phyloP scores from a whole-genome alignment of 78 protist genomes.

The Pigoraptor vietnamica region DNA sequence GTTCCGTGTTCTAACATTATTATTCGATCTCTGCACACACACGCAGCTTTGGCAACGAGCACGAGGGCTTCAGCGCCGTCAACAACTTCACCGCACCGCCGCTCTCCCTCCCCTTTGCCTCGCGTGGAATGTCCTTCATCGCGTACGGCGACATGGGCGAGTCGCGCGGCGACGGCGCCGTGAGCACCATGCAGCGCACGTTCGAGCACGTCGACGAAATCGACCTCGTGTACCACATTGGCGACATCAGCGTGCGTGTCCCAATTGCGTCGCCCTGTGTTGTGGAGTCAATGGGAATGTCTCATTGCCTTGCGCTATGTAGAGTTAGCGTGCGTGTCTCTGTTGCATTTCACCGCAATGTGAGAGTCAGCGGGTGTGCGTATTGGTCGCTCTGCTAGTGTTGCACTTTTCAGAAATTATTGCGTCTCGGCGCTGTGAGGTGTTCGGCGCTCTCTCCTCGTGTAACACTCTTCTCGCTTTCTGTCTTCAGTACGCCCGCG shows the following conservation, averaged over 20 bases:
- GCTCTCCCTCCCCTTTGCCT: background rate
- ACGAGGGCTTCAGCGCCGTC: background rate
- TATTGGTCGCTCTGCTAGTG: too few species aligned
- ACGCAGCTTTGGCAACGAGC: background rate
- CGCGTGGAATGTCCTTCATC: background rate
- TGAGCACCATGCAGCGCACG: background rate
- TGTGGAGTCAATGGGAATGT: too few species aligned
- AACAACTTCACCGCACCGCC: background rate
- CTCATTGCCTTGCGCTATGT: too few species aligned
- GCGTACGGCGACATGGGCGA: background rate
- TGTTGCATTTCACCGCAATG: background rate
- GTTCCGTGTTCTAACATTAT: too few species aligned
- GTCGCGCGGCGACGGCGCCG: background rate
- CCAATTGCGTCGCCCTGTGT: too few species aligned
- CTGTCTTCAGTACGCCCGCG: slow-evolving; percentile 20
- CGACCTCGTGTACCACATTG: slow-evolving; percentile 11
- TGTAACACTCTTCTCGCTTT: too few species aligned
- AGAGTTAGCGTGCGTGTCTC: too few species aligned
- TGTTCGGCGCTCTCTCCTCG: too few species aligned
- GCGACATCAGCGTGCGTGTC: slow-evolving; percentile 8
- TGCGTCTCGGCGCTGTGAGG: too few species aligned
- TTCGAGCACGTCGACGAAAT: background rate
- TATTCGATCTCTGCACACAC: too few species aligned
- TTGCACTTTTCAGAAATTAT: too few species aligned
- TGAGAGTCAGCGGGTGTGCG: background rate